Base-by-base conservation (phyloP, 2,329 filamentous ascomycete genomes). In the Clarireedia paspali region DNA sequence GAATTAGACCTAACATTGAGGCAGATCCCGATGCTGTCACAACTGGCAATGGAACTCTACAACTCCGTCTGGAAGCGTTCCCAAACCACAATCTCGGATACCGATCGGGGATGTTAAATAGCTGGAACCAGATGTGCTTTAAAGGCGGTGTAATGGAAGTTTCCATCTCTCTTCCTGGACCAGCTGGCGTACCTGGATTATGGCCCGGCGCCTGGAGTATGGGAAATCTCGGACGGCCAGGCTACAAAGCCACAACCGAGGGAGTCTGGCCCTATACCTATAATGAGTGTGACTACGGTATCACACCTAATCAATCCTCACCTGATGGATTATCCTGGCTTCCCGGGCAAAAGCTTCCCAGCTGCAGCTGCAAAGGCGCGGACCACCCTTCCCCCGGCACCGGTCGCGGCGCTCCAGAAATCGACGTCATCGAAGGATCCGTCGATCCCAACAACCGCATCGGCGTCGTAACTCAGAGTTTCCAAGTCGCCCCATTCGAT, bases 281-380 rank as follows among this genome's bases (percentile, higher is more conserved):
- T 62, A 68, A 75, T 50, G 69, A 70, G 36, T 80, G 77, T 61
- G 77, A 88, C 66, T 74, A 76, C 20, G 85, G 85, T 9, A 88
- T 88, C 59, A 88, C 85, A 2, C 77, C 83, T 1, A 88, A 88
- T 63, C 85, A 88, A 65, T 87, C 83, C 57, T 78, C 80, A 17
- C 72, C 77, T 0, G 83, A 85, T 64, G 85, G 85, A 23, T 70
- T 87, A 47, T 87, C 77, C 63, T 82, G 70, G 59, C 75, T 88
- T 1, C 85, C 85, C 4, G 85, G 85, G 12, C 87, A 88, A 80
- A 78, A 79, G 60, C 71, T 88, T 6, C 81, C 83, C 5, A 81
- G 82, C 6, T 88, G 85, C 66, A 83, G 82, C 2, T 88, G 85
- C 67, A 68, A 69, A 9, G 78, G 77, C 9, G 76, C 80, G 60